Evolutionary conservation across 2,329 filamentous ascomycete species (phyloP), one percentile per base, ranked within the genome.

Genomic region (Phyllosticta citribraziliensis): DNA sequence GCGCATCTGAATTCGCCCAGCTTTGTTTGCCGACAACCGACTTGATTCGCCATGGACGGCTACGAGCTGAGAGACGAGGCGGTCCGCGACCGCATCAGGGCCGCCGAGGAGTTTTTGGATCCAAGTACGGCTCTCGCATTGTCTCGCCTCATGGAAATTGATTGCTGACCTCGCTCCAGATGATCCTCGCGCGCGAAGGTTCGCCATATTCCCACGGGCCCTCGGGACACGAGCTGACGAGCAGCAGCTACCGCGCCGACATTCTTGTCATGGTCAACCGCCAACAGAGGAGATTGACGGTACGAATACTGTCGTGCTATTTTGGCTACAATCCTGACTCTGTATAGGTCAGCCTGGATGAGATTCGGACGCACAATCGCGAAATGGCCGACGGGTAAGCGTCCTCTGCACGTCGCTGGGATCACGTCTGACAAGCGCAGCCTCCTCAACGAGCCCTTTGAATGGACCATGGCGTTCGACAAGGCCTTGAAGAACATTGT

Each of bases 61-160:
- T 79, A 84, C 67, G 85, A 88, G 78, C 84, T 95, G 69, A 85
- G 88, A 75, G 92, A 97, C 81, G 89, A 94, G 75, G 90, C 88
- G 66, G 86, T 88, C 68, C 84, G 85, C 68, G 87, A 95, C 78
- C 89, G 91, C 69, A 85, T 96, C 73, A 88, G 91, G 69, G 85
- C 88, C 65, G 91, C 91, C n/a, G 84, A 88, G 69, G 92, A 97
- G 74, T 97, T 97, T 71, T 84, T 97, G 52, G 93, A 97, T 79
- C 93, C 93, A 64, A 87, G 91, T 96, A 83, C 70, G 87, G 75
- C 53, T 30, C 50, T 2, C 9, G 2, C 3, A 35, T 5, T 24
- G 25, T 35, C 19, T 40, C 20, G 12, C 14, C n/a, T 1, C 6
- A 24, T 20, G 10, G 20, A 8, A 19, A 5, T 47, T 47, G 19